Evolutionary conservation across 2,329 filamentous ascomycete genomes (phyloP), one percentile per base, ranked within the genome.

Genomic region (Cytospora paraplurivora): DNA sequence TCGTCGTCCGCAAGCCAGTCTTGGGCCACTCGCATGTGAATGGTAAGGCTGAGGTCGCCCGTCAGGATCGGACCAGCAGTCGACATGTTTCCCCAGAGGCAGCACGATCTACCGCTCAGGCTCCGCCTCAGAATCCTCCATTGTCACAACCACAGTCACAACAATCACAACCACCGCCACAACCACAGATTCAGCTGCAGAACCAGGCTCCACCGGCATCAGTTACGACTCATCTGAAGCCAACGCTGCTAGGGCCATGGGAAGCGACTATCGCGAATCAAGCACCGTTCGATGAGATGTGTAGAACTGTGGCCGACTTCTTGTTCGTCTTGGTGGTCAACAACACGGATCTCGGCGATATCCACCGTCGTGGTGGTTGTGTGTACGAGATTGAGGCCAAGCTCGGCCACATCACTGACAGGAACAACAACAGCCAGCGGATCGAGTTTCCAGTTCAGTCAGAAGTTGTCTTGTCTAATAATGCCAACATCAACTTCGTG

Each of bases 321-420:
- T 78, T 97, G 12, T 96, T 88, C 72, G 74, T 85, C 55, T 82
- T 89, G 62, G 88, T 95, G 19, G 82, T 95, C 7, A 79, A 82
- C 58, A 86, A 87, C 66, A 80, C 84, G n/a, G 86, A 91, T 68
- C 81, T 88, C 44, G 82, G 82, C 37, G 86, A 90, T 68, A 84
- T 90, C 21, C 76, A 79, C 17, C 83, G 84, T 58, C 82, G 85
- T 17, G 63, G 63, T 37, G 63, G 63, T 37, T 88, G 93, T 15
- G 85, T 92, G 65, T 88, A 97, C 59, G 95, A 99, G 76, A 91
- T 99, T 61, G 95, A 99, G 77, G 95, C 93, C 11, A 98, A 98
- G 75, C 81, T 98, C 55, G 95, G 95, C 19, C 89, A 87, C 33
- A 82, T 98, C 15, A 85, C 94, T 63, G 88, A 92, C 73, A 87